These are phyloP conservation scores for Allium cepa DNA, from an alignment of 106 monocot species.

Conservation along the genomic window DNA sequence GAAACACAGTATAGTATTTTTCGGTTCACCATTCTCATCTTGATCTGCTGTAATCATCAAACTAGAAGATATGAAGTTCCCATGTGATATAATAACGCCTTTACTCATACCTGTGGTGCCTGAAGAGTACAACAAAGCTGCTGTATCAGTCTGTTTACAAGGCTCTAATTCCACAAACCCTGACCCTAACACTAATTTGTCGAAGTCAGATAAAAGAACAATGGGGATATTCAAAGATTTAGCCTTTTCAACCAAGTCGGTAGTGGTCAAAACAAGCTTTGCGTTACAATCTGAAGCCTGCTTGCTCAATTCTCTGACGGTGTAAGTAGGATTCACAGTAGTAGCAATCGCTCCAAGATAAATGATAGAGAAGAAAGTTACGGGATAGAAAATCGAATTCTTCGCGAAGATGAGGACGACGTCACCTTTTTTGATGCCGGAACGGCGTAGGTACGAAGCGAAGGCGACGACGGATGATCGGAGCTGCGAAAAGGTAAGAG, in stretches of 20 bases:
- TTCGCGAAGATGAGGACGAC: conserved; percentile 75
- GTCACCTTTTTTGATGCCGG: conserved; percentile 34
- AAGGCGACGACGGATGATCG: conserved; percentile 22
- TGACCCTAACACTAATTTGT: not conserved
- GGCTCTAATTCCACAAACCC: conserved; percentile 28
- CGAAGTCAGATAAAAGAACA: conserved; percentile 14
- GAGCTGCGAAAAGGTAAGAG: conserved; percentile 37
- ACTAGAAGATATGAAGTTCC: conserved; percentile 43
- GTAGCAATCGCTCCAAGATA: conserved; percentile 63
- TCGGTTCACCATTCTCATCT: too few relatives aligned
- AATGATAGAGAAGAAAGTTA: conserved; percentile 52
- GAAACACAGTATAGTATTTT: too few relatives aligned
- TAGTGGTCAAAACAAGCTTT: conserved; percentile 40
- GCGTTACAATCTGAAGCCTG: conserved; percentile 49
- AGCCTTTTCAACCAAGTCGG: conserved; percentile 39
- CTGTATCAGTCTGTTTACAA: conserved; percentile 22
- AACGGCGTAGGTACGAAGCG: conserved; percentile 12
- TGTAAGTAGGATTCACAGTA: conserved; percentile 73
- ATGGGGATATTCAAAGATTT: conserved; percentile 34
- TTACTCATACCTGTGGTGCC: conserved; percentile 84
- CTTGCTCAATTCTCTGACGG: conserved; percentile 55
- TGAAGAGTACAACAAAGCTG: conserved; percentile 71
- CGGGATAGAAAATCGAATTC: conserved; percentile 55
- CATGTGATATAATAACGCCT: conserved; percentile 50
- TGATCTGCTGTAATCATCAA: conserved; percentile 8